phyloP scores from a whole-genome alignment of 2,329 filamentous ascomycete genomes.

The Sclerotiophoma versabilis region DNA sequence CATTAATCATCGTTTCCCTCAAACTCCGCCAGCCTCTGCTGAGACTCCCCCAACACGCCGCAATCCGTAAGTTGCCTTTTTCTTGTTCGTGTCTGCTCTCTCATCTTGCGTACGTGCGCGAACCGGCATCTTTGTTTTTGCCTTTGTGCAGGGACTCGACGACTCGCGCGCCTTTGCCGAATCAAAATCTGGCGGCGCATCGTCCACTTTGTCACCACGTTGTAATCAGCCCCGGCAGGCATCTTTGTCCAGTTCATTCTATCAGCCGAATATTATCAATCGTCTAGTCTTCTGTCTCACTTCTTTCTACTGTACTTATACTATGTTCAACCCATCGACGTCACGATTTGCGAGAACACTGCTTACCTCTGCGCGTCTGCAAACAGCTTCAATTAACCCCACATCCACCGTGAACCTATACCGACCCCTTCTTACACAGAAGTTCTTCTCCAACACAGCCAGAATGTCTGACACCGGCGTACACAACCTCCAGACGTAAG shows the following conservation, averaged over 20 bases:
- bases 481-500: constrained; percentile 58
- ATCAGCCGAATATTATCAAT: constrained; percentile 47
- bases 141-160: constrained; percentile 32
- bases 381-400: constrained; percentile 41
- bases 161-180: constrained; percentile 37
- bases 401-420: constrained; percentile 42
- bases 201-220: constrained; percentile 25
- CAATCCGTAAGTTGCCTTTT: constrained; percentile 35
- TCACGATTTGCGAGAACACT: constrained; percentile 50
- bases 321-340: constrained; percentile 50
- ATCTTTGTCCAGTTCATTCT: constrained; percentile 42
- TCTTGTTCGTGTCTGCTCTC: constrained; percentile 9
- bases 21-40: constrained; percentile 21
- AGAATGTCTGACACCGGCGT: constrained; percentile 56
- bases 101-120: constrained; percentile 4
- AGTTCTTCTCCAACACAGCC: constrained; percentile 52
- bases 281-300: constrained; percentile 30
- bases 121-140: constrained; percentile 23
- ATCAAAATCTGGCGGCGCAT: constrained; percentile 18
- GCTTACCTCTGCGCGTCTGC: constrained; percentile 51
- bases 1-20: constrained; percentile 13
- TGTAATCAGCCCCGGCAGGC: constrained; percentile 37
- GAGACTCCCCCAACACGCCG: constrained; percentile 20
- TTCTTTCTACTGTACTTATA: constrained; percentile 39
- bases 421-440: constrained; percentile 42